Evolutionary conservation across 2,329 filamentous ascomycete species (phyloP), one percentile per base, ranked within the genome.

Genomic region (Botryotinia calthae): DNA sequence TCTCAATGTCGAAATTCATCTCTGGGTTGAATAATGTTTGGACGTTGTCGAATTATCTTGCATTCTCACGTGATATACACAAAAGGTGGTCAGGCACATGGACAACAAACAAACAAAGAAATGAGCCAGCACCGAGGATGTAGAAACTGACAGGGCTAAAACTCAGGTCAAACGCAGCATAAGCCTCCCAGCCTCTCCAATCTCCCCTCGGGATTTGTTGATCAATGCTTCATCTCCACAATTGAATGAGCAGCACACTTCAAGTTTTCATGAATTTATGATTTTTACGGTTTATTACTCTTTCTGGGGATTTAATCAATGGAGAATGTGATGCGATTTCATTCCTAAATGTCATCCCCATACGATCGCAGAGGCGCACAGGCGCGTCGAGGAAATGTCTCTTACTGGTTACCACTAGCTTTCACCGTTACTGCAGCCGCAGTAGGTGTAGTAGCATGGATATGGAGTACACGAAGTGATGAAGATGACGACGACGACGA

Each of bases 331-430:
- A 79, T 78, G 76, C 74, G 46, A 58, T 74, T 72, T 70, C 65
- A 78, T 79, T 66, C 79, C 79, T 82, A 83, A 83, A 90, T 90
- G 88, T 88, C 88, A 75, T 88, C 89, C 86, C 87, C 88, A 75
- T 89, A 90, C 87, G 89, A 92, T 84, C 79, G 79, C 72, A 76
- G 76, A 73, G 65, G 74, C 54, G 73, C 84, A 79, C 81, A 88
- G 78, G 86, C 82, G 81, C 81, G 88, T 83, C 85, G 87, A 82
- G 85, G 87, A 81, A 87, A 89, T 77, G 88, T 93, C 84, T 88
- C 91, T 80, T 95, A 97, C 84, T 98, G 95, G 93, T 89, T 97
- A 74, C 95, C 95, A 75, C 87, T 98, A 72, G 91, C 90, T 76
- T 83, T 97, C 76, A 98, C 95, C 67, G 90, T 97, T 73, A 95